These are phyloP conservation scores for Phytophthora idaei DNA, from an alignment of 352 stramenopile genomes.

Conservation along the genomic window DNA sequence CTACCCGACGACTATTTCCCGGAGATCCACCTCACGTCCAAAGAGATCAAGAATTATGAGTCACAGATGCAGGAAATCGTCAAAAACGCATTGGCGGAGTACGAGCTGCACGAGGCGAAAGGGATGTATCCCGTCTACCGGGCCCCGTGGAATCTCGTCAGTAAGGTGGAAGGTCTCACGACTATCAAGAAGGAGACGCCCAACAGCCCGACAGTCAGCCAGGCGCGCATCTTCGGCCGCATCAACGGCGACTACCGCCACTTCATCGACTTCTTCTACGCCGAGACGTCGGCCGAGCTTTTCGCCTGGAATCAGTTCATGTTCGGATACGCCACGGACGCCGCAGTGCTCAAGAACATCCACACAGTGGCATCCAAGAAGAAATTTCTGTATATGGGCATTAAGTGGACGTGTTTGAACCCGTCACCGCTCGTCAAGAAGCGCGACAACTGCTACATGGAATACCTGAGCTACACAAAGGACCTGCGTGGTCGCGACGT, in stretches of 20 bases:
- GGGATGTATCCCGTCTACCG: constrained; percentile 38
- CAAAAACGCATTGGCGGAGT: constrained; percentile 44
- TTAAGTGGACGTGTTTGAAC: constrained; percentile 82
- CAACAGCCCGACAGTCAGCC: constrained; percentile 18
- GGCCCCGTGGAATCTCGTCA: constrained; percentile 36
- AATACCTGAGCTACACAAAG: constrained; percentile 75
- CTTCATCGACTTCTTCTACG: constrained; percentile 79
- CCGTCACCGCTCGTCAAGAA: constrained; percentile 64
- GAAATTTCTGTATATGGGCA: constrained; percentile 72
- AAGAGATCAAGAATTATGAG: constrained; percentile 41
- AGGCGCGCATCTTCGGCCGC: constrained; percentile 65
- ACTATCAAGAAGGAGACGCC: constrained; percentile 44
- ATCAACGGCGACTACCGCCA: constrained; percentile 67
- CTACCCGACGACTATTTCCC: constrained; percentile 52
- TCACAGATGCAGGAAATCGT: constrained; percentile 44
- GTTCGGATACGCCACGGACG: constrained; percentile 66
- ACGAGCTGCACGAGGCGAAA: constrained; percentile 47
- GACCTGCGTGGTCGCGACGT: constrained; percentile 67
- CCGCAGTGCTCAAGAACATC: constrained; percentile 74
- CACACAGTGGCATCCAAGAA: constrained; percentile 49
- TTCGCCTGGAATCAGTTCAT: constrained; percentile 81
- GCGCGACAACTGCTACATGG: constrained; percentile 79
- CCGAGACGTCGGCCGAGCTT: constrained; percentile 63
- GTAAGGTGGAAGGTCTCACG: constrained; percentile 47
- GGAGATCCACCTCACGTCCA: constrained; percentile 34